Base-by-base conservation (phyloP, 2,329 filamentous ascomycete genomes). In the Onygenales sp. region DNA sequence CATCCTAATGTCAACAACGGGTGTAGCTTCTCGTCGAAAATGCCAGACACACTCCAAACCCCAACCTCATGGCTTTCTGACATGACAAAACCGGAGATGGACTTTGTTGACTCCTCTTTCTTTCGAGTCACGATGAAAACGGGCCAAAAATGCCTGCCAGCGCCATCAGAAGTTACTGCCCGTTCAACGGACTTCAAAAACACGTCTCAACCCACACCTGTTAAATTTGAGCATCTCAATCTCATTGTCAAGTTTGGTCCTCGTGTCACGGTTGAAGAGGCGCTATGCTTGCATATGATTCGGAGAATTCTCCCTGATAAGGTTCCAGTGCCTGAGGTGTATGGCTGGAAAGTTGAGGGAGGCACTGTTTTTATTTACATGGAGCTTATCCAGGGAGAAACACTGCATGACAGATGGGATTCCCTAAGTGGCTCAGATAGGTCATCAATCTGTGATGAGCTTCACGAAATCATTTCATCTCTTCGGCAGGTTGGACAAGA, bases 291-390 rank as follows among this genome's bases (percentile, higher is more conserved):
- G 13, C 60, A 60, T 53, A 57, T 58, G 51, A 43, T 66, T 27
- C 55, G 55, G 48, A 48, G 44, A 53, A 44, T 47, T 5, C 59
- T 64, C 45, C 10, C 50, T 7, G 13, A 39, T 39, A 45, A 58
- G 7, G 57, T 69, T 33, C 67, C 67, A 35, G 68, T 68, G 32
- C 69, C 69, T 2, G 66, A 72, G 53, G 55, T 69, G 17, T 71
- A 66, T 59, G 67, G 68, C 10, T 72, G 67, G 66, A 59, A 54
- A 17, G 53, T 61, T 11, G 55, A 63, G 17, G 57, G 60, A 0
- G 52, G 51, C 21, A 51, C 58, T 31, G 56, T 62, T 1, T 68
- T 65, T 52, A 62, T 69, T 39, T 68, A 69, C 51, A 69, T 67
- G 64, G 61, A 69, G 51, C 53, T 65, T 27, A 63, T 69, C 32